phyloP scores from a whole-genome alignment of 73 alveolate species.

The Urostyla sp. region DNA sequence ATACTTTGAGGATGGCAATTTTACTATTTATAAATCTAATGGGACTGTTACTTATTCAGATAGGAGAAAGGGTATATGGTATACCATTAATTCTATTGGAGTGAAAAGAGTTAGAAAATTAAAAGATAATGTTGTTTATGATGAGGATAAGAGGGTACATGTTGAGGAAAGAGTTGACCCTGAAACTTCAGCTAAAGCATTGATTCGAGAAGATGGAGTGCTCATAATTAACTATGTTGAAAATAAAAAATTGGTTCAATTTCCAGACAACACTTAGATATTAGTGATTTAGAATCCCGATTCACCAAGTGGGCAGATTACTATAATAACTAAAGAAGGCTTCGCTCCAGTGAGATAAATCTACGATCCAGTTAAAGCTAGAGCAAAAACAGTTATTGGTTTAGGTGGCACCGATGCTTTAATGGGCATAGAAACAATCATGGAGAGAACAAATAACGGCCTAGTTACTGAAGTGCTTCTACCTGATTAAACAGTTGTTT shows the following conservation, averaged over 20 bases:
- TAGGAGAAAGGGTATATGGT: slow-evolving; percentile 69
- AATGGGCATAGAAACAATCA: slow-evolving; percentile 88
- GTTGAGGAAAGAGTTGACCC: slow-evolving; percentile 75
- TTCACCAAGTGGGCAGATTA: slow-evolving; percentile 55
- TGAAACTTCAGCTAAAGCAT: slow-evolving; percentile 75
- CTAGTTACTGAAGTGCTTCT: slow-evolving; percentile 77
- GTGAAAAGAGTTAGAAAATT: slow-evolving; percentile 76
- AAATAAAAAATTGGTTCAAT: slow-evolving; percentile 71
- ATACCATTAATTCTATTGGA: slow-evolving; percentile 83
- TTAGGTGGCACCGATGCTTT: slow-evolving; percentile 94
- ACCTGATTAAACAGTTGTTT: slow-evolving; percentile 84
- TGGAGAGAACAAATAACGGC: slow-evolving; percentile 93
- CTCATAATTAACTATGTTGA: slow-evolving; percentile 78
- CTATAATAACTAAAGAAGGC: slow-evolving; percentile 78
- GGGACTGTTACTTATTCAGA: slow-evolving; percentile 79
- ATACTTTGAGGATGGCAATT: slow-evolving; percentile 76
- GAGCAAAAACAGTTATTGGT: slow-evolving; percentile 92
- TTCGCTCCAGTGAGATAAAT: slow-evolving; percentile 82
- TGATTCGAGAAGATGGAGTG: slow-evolving; percentile 83
- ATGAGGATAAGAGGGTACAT: slow-evolving; percentile 77
- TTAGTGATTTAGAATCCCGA: slow-evolving; percentile 65
- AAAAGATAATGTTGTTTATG: slow-evolving; percentile 64
- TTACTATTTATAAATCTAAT: slow-evolving; percentile 72
- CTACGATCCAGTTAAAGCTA: slow-evolving; percentile 88
- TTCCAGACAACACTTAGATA: slow-evolving; percentile 86